phyloP scores from a whole-genome alignment of 2,329 filamentous ascomycete species.

The Botrytis sinoallii region DNA sequence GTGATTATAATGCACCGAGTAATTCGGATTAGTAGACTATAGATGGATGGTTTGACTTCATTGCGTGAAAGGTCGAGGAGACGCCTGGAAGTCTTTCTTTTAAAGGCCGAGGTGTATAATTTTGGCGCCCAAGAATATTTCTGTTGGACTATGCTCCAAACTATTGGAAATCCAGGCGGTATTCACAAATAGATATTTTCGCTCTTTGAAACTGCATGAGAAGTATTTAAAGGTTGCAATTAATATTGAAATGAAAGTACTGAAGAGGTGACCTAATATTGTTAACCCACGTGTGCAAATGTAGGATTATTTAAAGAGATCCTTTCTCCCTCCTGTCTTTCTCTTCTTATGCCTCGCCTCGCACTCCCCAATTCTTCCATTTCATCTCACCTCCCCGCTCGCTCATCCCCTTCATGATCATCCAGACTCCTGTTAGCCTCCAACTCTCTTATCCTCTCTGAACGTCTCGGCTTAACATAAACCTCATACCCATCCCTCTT shows the following conservation, averaged over 20 bases:
- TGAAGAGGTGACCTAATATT: not conserved
- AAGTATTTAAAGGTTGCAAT: not conserved
- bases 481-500: not conserved
- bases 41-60: too few species aligned
- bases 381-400: not conserved
- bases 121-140: not conserved
- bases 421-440: not conserved
- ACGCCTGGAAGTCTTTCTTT: too few species aligned
- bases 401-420: not conserved
- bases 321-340: not conserved
- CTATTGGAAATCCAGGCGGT: not conserved
- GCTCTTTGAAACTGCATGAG: not conserved
- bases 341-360: not conserved
- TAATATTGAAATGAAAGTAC: not conserved
- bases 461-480: not conserved
- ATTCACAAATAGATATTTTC: rapidly evolving
- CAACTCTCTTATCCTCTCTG: not conserved
- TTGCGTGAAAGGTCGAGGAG: too few species aligned
- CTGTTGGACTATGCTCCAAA: not conserved
- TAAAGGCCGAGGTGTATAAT: too few species aligned
- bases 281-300: not conserved
- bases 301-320: not conserved
- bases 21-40: too few species aligned
- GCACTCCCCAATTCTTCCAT: not conserved
- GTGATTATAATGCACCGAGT: too few species aligned